Conservation (phyloP, 2,329 filamentous ascomycete species). For the Aspergillus aculeatinus region DNA sequence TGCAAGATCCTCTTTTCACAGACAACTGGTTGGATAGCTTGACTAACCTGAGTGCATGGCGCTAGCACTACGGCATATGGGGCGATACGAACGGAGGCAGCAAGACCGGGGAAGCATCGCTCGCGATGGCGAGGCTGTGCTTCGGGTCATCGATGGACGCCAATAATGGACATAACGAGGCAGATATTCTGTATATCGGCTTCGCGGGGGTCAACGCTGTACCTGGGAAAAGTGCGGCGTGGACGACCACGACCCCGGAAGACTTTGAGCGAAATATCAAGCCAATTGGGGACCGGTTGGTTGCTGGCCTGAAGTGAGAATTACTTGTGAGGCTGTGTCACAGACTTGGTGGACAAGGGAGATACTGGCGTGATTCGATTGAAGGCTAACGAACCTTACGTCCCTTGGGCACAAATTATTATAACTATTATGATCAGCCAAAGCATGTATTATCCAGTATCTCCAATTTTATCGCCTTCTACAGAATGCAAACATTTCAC, state of each 20-base stretch:
- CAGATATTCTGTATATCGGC: slow-evolving; percentile 63
- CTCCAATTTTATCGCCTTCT: background rate
- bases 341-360: no score
- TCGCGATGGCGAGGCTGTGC: slow-evolving; percentile 59
- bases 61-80: slow-evolving; percentile 59
- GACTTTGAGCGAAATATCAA: slow-evolving; percentile 51
- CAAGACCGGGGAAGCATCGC: slow-evolving; percentile 57
- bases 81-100: slow-evolving; percentile 61
- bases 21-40: no score
- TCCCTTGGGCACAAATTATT: no score
- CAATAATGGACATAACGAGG: slow-evolving; percentile 54
- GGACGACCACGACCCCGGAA: slow-evolving; percentile 45
- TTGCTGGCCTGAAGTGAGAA: slow-evolving; percentile 29
- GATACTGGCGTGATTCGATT: no score
- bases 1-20: no score
- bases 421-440: no score
- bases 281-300: slow-evolving; percentile 52
- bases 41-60: background rate
- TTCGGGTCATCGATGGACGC: slow-evolving; percentile 53
- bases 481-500: background rate
- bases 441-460: no score
- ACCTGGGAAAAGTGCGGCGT: slow-evolving; percentile 56
- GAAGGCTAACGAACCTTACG: no score
- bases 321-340: no score
- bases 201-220: slow-evolving; percentile 59